A percentile compares a stretch with the other conserved stretches of the same genome.
Evolutionary conservation across 78 protist genomes (phyloP).

Genomic region (Chrysochromulina tobinii): DNA sequence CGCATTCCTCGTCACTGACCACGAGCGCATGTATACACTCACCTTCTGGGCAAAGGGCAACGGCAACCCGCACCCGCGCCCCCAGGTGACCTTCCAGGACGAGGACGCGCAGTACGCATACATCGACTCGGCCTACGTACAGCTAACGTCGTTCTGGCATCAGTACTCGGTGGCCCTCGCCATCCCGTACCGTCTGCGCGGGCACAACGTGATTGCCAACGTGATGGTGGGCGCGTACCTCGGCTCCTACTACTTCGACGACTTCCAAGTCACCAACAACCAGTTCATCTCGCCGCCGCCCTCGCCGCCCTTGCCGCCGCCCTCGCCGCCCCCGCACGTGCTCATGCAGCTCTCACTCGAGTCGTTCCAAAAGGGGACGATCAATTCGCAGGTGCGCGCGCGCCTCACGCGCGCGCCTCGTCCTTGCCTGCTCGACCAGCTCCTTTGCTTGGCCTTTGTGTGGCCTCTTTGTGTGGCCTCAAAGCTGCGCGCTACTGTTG

Average conservation of each 20-base stretch:
- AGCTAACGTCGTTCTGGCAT: neutral
- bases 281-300: neutral
- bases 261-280: neutral
- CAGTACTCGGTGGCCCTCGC: neutral
- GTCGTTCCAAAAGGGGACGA: neutral
- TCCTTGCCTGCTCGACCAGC: no score
- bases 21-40: neutral
- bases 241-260: neutral
- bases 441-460: no score
- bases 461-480: no score
- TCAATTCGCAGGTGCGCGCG: neutral
- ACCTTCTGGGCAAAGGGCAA: neutral
- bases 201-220: neutral
- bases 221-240: neutral
- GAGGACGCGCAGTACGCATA: neutral
- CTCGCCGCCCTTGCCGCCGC: neutral
- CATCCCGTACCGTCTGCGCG: neutral
- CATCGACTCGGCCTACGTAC: neutral
- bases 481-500: no score
- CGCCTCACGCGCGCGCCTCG: no score
- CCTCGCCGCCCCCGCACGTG: neutral
- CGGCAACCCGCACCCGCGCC: conserved; percentile 2
- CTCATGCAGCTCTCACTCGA: neutral
- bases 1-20: neutral
- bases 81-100: neutral